Evolutionary conservation across 2,329 filamentous ascomycete species (phyloP).

Genomic region (Ceratocystis eucalypticola): DNA sequence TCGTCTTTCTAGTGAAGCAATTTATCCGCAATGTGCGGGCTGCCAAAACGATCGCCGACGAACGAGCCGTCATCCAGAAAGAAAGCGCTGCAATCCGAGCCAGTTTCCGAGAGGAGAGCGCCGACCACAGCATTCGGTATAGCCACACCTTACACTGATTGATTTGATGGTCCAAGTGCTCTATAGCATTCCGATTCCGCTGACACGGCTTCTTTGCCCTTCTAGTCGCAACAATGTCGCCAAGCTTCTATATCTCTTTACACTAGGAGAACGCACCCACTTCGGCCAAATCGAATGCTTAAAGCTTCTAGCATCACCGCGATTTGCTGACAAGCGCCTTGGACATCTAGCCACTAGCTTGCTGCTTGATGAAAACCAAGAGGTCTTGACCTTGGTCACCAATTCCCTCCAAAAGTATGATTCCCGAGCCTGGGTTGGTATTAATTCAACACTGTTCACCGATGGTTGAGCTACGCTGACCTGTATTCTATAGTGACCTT

Average conservation of each 20-base stretch:
- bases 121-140: constrained; percentile 79
- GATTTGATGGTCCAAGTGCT: neutral
- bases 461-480: constrained; percentile 19
- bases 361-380: constrained; percentile 93
- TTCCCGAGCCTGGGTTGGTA: too few relatives aligned
- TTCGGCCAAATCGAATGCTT: constrained; percentile 99
- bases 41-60: constrained; percentile 96
- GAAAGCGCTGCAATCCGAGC: constrained; percentile 95
- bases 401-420: constrained; percentile 92
- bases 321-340: constrained; percentile 93
- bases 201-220: constrained; percentile 14
- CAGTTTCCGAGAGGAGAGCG: constrained; percentile 93
- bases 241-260: constrained; percentile 96
- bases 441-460: neutral
- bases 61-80: constrained; percentile 95
- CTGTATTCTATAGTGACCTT: constrained; percentile 52
- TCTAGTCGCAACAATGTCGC: constrained; percentile 93
- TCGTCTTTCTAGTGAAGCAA: constrained; percentile 64
- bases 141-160: neutral
- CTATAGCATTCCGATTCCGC: neutral
- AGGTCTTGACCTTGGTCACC: constrained; percentile 90
- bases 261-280: constrained; percentile 89
- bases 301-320: constrained; percentile 88
- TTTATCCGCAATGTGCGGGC: constrained; percentile 99
- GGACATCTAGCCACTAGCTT: constrained; percentile 95